Conservation (phyloP, 306 rosid genomes). For the Vicia sativa region DNA sequence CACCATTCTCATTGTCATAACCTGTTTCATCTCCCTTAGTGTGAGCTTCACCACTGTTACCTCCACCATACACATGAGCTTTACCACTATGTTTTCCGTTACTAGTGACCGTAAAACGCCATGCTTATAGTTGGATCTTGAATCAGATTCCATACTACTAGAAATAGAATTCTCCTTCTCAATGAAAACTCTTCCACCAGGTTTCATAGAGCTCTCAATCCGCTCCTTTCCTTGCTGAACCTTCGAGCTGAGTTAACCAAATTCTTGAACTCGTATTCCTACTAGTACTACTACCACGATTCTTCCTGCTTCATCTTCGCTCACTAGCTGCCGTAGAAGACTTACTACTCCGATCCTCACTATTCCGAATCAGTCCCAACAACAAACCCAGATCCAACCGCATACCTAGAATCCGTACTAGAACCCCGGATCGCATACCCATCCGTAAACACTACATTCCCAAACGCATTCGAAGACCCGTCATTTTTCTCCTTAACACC, state of each 20-base stretch:
- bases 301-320: constrained; percentile 59
- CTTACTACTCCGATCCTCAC: constrained; percentile 87
- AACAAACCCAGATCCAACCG: constrained; percentile 62
- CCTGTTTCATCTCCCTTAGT: constrained; percentile 57
- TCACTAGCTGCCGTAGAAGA: constrained; percentile 87
- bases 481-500: constrained; percentile 60
- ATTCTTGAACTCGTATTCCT: constrained; percentile 53
- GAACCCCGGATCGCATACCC: constrained; percentile 54
- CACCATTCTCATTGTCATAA: constrained; percentile 57
- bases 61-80: constrained; percentile 50
- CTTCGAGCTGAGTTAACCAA: constrained; percentile 49
- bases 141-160: constrained; percentile 86
- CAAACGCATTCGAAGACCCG: constrained; percentile 52
- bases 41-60: constrained; percentile 61
- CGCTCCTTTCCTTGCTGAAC: constrained; percentile 58
- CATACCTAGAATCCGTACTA: constrained; percentile 68
- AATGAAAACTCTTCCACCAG: constrained; percentile 59
- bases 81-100: constrained; percentile 68
- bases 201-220: constrained; percentile 66
- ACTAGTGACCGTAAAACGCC: constrained; percentile 47
- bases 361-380: constrained; percentile 82
- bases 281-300: constrained; percentile 34
- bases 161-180: constrained; percentile 79
- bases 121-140: constrained; percentile 72
- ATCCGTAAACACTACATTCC: constrained; percentile 51